These are phyloP conservation scores for Lanzia echinophila DNA, from an alignment of 2,329 filamentous ascomycete species.

Conservation along the genomic window DNA sequence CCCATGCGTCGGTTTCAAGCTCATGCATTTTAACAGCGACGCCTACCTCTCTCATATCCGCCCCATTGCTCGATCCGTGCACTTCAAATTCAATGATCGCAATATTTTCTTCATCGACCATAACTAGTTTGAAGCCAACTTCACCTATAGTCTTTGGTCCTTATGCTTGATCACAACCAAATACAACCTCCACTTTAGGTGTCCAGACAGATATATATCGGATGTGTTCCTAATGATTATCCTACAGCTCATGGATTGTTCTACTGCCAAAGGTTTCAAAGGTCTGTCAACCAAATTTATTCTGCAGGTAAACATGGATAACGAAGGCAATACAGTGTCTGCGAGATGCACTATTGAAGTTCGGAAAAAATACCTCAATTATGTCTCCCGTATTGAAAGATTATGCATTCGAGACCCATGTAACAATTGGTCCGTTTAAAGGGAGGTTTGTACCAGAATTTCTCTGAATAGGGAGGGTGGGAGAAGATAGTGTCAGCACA, in stretches of 20 bases:
- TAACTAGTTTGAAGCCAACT: neutral
- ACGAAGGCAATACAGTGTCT: neutral
- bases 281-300: neutral
- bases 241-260: neutral
- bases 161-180: neutral
- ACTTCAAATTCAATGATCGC: neutral
- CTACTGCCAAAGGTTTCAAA: neutral
- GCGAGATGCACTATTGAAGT: neutral
- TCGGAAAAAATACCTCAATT: neutral
- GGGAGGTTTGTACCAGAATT: neutral
- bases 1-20: neutral
- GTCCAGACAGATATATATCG: too few relatives aligned
- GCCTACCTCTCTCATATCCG: neutral
- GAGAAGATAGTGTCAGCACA: neutral
- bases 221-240: neutral
- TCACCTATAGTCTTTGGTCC: neutral
- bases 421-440: neutral
- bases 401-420: neutral
- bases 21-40: neutral
- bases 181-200: too few relatives aligned
- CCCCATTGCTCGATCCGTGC: neutral
- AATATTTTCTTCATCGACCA: neutral
- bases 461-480: neutral
- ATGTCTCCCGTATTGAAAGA: neutral
- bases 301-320: neutral